A percentile compares a stretch with the other conserved stretches of the same genome.
Conservation (phyloP, 2,329 filamentous ascomycete species). For the Colletotrichum sp. region DNA sequence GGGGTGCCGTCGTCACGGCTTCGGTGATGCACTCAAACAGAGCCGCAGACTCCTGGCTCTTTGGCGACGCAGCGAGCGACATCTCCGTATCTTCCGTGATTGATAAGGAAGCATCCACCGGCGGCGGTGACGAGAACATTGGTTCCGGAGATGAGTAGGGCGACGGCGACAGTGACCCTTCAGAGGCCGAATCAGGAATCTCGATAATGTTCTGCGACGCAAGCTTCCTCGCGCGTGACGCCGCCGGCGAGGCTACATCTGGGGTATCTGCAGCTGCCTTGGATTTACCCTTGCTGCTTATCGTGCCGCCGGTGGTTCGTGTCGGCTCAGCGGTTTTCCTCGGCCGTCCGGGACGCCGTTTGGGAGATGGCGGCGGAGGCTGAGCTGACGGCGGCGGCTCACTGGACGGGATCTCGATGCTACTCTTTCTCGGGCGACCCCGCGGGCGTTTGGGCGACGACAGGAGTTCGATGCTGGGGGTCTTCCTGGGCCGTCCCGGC, state of each 20-base stretch:
- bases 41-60: slow-evolving; percentile 40
- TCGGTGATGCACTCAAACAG: slow-evolving; percentile 60
- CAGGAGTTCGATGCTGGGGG: not conserved
- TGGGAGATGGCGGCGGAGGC: slow-evolving; percentile 23
- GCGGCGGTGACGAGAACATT: slow-evolving; percentile 49
- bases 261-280: slow-evolving; percentile 6
- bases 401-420: slow-evolving; percentile 17
- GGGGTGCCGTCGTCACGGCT: slow-evolving; percentile 57
- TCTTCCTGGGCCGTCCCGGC: slow-evolving; percentile 41
- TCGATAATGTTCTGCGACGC: slow-evolving; percentile 39
- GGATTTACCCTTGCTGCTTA: not conserved
- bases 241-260: slow-evolving; percentile 22
- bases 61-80: slow-evolving; percentile 42
- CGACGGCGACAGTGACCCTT: slow-evolving; percentile 33
- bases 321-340: not conserved
- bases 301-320: not conserved
- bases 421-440: slow-evolving; percentile 47
- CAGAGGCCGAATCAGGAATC: slow-evolving; percentile 57
- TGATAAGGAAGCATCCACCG: slow-evolving; percentile 47
- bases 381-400: slow-evolving; percentile 41
- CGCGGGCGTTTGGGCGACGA: slow-evolving; percentile 26
- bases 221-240: slow-evolving; percentile 29
- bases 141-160: slow-evolving; percentile 38
- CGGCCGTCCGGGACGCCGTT: not conserved
- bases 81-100: slow-evolving; percentile 51